phyloP scores from a whole-genome alignment of 306 rosid species.

The Canavalia ensiformis region DNA sequence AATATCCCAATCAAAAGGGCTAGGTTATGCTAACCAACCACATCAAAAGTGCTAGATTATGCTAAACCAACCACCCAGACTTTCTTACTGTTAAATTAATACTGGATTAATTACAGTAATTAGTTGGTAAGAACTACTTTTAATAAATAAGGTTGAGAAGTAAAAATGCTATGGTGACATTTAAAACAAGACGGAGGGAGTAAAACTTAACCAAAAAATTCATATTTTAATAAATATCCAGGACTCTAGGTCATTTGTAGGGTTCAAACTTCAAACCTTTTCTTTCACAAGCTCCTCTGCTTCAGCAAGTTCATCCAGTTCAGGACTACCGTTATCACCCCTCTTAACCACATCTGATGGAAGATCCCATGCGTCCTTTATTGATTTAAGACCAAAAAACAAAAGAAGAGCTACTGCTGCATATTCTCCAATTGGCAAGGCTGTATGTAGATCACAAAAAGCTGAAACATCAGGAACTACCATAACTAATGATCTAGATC shows the following conservation, averaged over 20 bases:
- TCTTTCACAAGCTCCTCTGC: constrained; percentile 97
- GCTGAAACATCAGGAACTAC: constrained; percentile 37
- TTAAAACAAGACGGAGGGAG: too few relatives aligned
- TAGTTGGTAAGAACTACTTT: too few relatives aligned
- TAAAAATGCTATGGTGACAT: too few relatives aligned
- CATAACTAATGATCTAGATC: constrained; percentile 26
- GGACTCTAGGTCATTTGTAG: neutral
- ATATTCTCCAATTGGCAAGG: constrained; percentile 97
- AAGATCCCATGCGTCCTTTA: constrained; percentile 97
- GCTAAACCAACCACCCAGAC: too few relatives aligned
- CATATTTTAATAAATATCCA: neutral
- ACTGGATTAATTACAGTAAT: too few relatives aligned
- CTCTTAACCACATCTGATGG: constrained; percentile 67
- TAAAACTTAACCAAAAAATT: neutral
- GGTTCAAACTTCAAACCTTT: constrained; percentile 79
- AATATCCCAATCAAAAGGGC: too few relatives aligned
- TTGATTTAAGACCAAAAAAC: constrained; percentile 90
- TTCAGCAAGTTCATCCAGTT: constrained; percentile 84
- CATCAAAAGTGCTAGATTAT: too few relatives aligned
- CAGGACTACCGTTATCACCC: constrained; percentile 67
- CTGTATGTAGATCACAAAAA: constrained; percentile 60
- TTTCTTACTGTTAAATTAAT: too few relatives aligned
- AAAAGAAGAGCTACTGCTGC: constrained; percentile 95
- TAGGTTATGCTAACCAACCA: too few relatives aligned
- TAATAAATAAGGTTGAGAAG: too few relatives aligned